A percentile compares a stretch with the other conserved stretches of the same genome.
Evolutionary conservation across 164 flowering plant genomes (phyloP).

Genomic region (Macadamia integrifolia): DNA sequence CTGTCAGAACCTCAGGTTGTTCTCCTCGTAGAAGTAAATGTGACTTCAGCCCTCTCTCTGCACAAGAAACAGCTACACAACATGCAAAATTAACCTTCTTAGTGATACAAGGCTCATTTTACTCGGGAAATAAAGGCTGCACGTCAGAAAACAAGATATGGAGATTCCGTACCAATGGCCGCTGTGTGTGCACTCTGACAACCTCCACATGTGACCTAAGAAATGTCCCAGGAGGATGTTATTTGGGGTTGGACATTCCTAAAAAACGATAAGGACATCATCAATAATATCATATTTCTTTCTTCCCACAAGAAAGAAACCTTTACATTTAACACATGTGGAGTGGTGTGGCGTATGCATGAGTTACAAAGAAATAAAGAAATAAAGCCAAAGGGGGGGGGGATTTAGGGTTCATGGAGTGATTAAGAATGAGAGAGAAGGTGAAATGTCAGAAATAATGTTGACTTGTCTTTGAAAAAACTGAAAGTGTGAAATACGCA

Average conservation of each 20-base stretch:
- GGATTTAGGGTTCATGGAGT: too few species aligned
- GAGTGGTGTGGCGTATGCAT: too few species aligned
- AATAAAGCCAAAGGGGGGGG: too few species aligned
- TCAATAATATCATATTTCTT: background rate
- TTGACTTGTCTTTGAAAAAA: too few species aligned
- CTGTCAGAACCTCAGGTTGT: slow-evolving; percentile 73
- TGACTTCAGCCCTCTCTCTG: slow-evolving; percentile 78
- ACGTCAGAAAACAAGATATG: slow-evolving; percentile 1
- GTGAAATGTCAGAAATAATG: too few species aligned
- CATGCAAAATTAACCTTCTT: slow-evolving; percentile 10
- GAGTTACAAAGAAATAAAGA: too few species aligned
- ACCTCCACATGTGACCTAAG: slow-evolving; percentile 97
- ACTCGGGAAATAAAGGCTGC: slow-evolving; percentile 1
- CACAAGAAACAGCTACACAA: slow-evolving; percentile 81
- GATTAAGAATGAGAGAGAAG: too few species aligned
- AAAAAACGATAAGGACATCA: background rate
- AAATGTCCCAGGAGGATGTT: slow-evolving; percentile 23
- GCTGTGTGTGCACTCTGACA: slow-evolving; percentile 99
- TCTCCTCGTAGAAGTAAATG: slow-evolving; percentile 96
- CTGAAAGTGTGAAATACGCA: background rate
- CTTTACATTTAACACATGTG: background rate
- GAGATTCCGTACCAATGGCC: slow-evolving; percentile 70
- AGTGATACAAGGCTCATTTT: background rate
- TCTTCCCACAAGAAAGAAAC: background rate
- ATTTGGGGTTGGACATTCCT: slow-evolving; percentile 16